Evolutionary conservation across 2,329 filamentous ascomycete species (phyloP), one percentile per base, ranked within the genome.

Genomic region (Stemphylium lycopersici): DNA sequence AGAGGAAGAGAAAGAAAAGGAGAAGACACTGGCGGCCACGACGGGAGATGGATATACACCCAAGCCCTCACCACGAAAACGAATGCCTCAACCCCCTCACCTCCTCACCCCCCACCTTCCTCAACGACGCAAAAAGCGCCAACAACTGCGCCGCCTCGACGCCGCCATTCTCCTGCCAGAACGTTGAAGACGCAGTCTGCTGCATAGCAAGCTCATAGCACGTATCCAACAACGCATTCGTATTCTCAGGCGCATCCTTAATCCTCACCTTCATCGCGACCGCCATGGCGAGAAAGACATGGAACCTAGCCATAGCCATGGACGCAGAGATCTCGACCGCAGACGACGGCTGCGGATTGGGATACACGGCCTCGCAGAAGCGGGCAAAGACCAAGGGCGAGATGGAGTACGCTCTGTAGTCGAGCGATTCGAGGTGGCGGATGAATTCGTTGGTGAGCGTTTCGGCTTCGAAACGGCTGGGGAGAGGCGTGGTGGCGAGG

Each of bases 161-260:
- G 1, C 66, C 70, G 0, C 70, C 70, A 2, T 54, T 56, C 41
- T 74, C 72, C 41, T 72, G 67, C 72, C 72, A 75, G 31, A 75
- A 75, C 1, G 65, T 67, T 1, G 70, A 59, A 0, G 57, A 44
- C 1, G 63, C 44, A 0, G 70, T 56, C 52, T 74, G 71, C 44
- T 71, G 72, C 70, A 75, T 72, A 1, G 72, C 70, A 0, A 75
- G 62, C 10, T 71, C 69, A 31, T 74, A 75, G 56, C 72, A 75
- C 0, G 66, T 69, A 36, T 74, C 67, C 10, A 75, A 68, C 10
- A 75, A 52, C 0, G 70, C 59, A 34, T 73, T 74, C 5, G 70
- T 70, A 22, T 52, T 62, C 49, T 73, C 71, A 0, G 61, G 56
- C 11, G 61, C 59, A 37, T 70, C 68, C 22, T 61, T 65, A 42